Evolutionary conservation across 2,329 filamentous ascomycete genomes (phyloP).

Genomic region (Neonectria hederae): DNA sequence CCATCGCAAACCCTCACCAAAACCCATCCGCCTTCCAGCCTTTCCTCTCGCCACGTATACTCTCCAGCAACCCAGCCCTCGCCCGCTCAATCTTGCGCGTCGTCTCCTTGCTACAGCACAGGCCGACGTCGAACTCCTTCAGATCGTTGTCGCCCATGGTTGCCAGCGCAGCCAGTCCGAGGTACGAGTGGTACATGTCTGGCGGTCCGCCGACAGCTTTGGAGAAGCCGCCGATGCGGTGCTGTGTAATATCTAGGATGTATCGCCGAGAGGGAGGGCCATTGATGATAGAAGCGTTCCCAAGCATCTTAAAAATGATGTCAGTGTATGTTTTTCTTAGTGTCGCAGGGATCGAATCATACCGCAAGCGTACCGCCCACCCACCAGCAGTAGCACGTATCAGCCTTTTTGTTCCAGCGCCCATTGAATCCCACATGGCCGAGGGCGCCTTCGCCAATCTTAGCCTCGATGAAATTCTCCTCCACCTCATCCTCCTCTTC

Average conservation of each 20-base stretch:
- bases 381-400: constrained; percentile 98
- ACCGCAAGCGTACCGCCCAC: constrained; percentile 71
- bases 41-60: constrained; percentile 9
- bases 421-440: constrained; percentile 84
- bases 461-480: constrained; percentile 49
- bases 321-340: constrained; percentile 2
- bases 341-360: constrained; percentile 18
- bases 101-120: constrained; percentile 77
- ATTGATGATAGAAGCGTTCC: constrained; percentile 66
- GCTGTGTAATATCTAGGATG: constrained; percentile 86
- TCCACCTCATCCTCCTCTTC: constrained; percentile 58
- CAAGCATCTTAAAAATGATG: constrained; percentile 62
- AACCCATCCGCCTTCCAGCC: constrained; percentile 36
- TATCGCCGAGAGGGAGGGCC: constrained; percentile 74
- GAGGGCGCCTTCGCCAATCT: constrained; percentile 47
- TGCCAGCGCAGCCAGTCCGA: constrained; percentile 83
- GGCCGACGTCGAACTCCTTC: constrained; percentile 74
- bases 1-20: constrained; percentile 24
- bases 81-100: constrained; percentile 60
- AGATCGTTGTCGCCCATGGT: constrained; percentile 76
- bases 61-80: constrained; percentile 50
- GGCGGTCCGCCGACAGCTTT: constrained; percentile 75
- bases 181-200: constrained; percentile 88
- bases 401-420: constrained; percentile 87
- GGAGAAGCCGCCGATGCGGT: constrained; percentile 84